Percentiles rank a stretch among this genome's conserved stretches.
Conservation (phyloP, 2,329 filamentous ascomycete genomes). For the Pseudogymnoascus sp. region DNA sequence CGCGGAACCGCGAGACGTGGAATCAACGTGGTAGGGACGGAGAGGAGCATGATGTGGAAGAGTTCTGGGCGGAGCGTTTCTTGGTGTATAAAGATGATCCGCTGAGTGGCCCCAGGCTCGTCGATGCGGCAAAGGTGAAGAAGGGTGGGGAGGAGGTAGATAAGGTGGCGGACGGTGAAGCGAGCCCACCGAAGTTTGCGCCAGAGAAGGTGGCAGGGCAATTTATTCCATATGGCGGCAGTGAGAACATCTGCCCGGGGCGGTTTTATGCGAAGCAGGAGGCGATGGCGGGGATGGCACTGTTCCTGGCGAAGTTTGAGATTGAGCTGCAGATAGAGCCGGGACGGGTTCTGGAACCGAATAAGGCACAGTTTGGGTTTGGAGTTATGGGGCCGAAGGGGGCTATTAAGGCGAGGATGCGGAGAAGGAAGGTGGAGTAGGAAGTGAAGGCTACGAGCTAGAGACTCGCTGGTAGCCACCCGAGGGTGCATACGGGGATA, state of each 20-base stretch:
- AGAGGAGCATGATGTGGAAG: constrained; percentile 23
- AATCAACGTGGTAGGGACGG: constrained; percentile 21
- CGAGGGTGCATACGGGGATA: too few relatives aligned
- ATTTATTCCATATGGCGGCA: constrained; percentile 32
- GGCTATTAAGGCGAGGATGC: constrained; percentile 16
- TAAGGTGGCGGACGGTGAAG: neutral
- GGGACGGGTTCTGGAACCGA: constrained; percentile 8
- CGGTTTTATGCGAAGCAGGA: constrained; percentile 32
- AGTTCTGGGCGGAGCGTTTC: constrained; percentile 32
- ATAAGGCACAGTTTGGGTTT: constrained; percentile 19
- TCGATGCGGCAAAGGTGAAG: constrained; percentile 13
- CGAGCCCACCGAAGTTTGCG: constrained; percentile 19
- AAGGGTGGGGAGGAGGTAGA: neutral
- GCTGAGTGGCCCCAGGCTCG: constrained; percentile 21
- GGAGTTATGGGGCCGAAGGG: constrained; percentile 18
- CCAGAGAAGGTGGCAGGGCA: constrained; percentile 25
- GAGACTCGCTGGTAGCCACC: too few relatives aligned
- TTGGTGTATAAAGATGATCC: constrained; percentile 26
- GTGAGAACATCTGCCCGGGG: constrained; percentile 29
- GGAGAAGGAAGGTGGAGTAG: constrained; percentile 12
- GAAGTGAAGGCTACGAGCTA: neutral
- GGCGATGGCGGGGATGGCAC: constrained; percentile 25
- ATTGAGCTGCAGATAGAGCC: constrained; percentile 22
- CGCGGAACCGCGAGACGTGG: constrained; percentile 26
- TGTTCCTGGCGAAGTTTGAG: constrained; percentile 28